phyloP scores from a whole-genome alignment of 2,329 filamentous ascomycete genomes.

The Fusarium equiseti region DNA sequence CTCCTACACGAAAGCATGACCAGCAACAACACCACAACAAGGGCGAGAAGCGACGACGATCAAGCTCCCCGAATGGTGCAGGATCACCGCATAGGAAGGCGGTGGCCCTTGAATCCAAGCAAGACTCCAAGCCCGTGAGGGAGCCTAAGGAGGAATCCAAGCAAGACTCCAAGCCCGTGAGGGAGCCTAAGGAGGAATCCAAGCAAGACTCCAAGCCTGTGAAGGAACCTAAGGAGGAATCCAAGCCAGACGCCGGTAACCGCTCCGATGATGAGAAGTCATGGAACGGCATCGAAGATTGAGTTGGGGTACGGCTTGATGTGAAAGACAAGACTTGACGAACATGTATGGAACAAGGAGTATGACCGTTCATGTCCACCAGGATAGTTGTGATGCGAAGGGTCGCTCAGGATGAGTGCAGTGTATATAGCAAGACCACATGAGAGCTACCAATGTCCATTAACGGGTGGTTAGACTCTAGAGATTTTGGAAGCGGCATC shows the following conservation, averaged over 20 bases:
- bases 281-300: constrained; percentile 59
- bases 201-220: constrained; percentile 35
- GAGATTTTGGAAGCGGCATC: constrained; percentile 29
- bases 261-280: constrained; percentile 57
- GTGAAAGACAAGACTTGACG: constrained; percentile 6
- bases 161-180: constrained; percentile 22
- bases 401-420: background rate
- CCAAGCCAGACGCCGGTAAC: constrained; percentile 26
- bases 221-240: constrained; percentile 28
- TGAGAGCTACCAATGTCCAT: constrained; percentile 2
- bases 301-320: constrained; percentile 17
- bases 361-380: constrained; percentile 4
- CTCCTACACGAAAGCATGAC: constrained; percentile 29
- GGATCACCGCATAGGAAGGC: constrained; percentile 49
- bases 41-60: constrained; percentile 50
- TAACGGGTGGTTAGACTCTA: constrained; percentile 32
- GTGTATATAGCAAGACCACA: constrained; percentile 2
- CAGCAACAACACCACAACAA: constrained; percentile 29
- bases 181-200: constrained; percentile 32
- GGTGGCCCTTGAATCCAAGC: constrained; percentile 40
- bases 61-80: constrained; percentile 43
- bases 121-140: constrained; percentile 33
- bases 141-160: constrained; percentile 13
- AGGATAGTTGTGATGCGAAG: constrained; percentile 2
- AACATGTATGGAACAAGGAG: background rate